phyloP scores from a whole-genome alignment of 768 basidiomycete genomes.

The Mycena galericulata region DNA sequence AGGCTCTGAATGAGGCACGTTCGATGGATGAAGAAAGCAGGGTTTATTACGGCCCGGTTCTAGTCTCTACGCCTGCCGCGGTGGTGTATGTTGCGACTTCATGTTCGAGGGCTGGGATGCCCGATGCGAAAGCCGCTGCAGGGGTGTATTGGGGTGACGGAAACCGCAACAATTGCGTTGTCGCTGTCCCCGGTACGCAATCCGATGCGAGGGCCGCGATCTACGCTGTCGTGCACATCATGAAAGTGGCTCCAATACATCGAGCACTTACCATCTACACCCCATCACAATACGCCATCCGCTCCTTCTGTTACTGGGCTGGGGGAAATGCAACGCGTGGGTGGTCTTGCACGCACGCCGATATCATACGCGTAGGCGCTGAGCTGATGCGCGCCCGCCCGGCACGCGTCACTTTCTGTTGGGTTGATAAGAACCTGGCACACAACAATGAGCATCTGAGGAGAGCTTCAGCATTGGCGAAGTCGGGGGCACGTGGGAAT shows the following conservation, averaged over 20 bases:
- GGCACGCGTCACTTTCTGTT: not conserved
- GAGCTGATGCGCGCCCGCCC: not conserved
- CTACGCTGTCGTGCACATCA: not conserved
- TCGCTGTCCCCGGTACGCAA: not conserved
- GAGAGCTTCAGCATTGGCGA: not conserved
- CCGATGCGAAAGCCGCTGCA: not conserved
- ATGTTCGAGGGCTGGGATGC: not conserved
- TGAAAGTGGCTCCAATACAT: not conserved
- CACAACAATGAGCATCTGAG: not conserved
- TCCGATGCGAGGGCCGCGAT: not conserved
- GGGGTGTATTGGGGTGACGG: not conserved
- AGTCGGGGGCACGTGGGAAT: not conserved
- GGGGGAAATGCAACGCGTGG: not conserved
- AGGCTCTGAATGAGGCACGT: not conserved
- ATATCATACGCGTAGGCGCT: not conserved
- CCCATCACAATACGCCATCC: not conserved
- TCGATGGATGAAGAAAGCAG: not conserved
- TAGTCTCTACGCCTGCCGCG: not conserved
- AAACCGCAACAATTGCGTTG: not conserved
- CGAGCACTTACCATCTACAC: not conserved
- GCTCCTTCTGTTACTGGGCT: slow-evolving; percentile 2
- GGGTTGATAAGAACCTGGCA: not conserved
- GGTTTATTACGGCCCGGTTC: not conserved
- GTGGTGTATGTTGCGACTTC: not conserved
- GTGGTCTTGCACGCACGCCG: not conserved